Evolutionary conservation across 805 yeast species (phyloP), one percentile per base, ranked within the genome.

Genomic region (Metschnikowia cubensis): DNA sequence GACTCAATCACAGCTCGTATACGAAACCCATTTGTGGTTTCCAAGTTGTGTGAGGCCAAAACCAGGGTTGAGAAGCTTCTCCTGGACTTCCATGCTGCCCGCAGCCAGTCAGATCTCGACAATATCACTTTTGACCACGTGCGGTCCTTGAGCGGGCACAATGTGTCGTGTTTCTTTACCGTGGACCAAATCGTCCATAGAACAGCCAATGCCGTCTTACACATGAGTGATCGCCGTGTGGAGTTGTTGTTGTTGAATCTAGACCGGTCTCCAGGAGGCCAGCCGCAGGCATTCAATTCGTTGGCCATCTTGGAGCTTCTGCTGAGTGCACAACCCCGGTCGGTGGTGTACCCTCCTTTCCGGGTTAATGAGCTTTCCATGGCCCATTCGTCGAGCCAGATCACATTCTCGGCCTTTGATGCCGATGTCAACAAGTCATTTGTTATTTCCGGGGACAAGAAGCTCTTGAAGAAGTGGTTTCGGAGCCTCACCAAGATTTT

Each of bases 281-380:
- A 40, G 11, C 47, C 58, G 6, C 45, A 37, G 4, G 15, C 41
- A 6, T 68, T 57, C 52, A 69, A 73, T 50, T 65, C 78, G 5
- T 65, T 73, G 57, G 78, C 76, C 6, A 59, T 73, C 13, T 55
- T 73, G 45, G 54, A 59, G 3, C 50, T 65, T 15, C 63, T 65
- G 6, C 38, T 43, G n/a, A 57, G 54, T 18, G 41, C 42, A 6
- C 54, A 49, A 2, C 51, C 66, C 1, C 59, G 77, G 25, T 64
- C 69, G 8, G 65, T 73, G 33, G 48, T 73, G 53, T 73, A 59
- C 53, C 77, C 78, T 7, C 78, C 78, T 1, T 73, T 73, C 54
- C 53, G 78, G 44, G 54, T 69, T 45, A 70, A 70, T 51, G 75
- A 71, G 48, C 58, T 70, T 18, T 56, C 68, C 13, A 57, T 69